phyloP scores from a whole-genome alignment of 2,329 filamentous ascomycete genomes.

The Xylaria sp. region DNA sequence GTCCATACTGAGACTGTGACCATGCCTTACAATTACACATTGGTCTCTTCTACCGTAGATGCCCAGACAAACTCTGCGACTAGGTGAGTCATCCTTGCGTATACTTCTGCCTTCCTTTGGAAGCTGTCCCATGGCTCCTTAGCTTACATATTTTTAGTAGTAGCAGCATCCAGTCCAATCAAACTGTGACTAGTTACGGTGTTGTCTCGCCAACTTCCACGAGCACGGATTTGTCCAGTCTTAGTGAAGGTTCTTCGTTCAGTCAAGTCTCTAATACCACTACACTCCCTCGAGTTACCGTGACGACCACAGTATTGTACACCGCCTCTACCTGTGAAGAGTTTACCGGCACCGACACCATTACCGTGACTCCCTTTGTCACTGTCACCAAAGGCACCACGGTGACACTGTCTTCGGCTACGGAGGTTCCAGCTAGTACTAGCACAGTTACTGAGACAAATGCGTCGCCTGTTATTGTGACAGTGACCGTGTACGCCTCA shows the following conservation, averaged over 20 bases:
- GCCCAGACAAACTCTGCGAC: slow-evolving; percentile 19
- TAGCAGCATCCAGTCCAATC: background rate
- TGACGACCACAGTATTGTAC: slow-evolving; percentile 27
- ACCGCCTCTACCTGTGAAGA: slow-evolving; percentile 16
- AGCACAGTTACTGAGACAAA: slow-evolving; percentile 12
- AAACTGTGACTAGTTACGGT: background rate
- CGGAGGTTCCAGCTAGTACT: background rate
- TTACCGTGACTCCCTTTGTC: slow-evolving; percentile 35
- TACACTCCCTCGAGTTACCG: slow-evolving; percentile 17
- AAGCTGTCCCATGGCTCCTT: background rate
- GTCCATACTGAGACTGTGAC: slow-evolving; percentile 20
- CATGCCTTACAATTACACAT: background rate
- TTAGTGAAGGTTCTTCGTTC: slow-evolving; percentile 5
- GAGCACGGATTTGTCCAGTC: background rate
- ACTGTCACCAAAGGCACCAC: slow-evolving; percentile 30
- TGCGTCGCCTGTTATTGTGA: slow-evolving; percentile 7
- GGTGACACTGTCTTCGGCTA: slow-evolving; percentile 5
- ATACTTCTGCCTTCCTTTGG: background rate
- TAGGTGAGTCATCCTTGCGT: slow-evolving; percentile 23
- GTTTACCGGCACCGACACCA: slow-evolving; percentile 32
- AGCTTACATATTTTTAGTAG: slow-evolving; percentile 11
- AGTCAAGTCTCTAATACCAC: background rate
- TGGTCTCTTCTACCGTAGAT: slow-evolving; percentile 19
- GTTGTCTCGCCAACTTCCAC: background rate
- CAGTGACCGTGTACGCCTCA: slow-evolving; percentile 29